These are phyloP conservation scores for Trichoderma polysporum DNA, from an alignment of 2,329 filamentous ascomycete genomes.

Conservation along the genomic window DNA sequence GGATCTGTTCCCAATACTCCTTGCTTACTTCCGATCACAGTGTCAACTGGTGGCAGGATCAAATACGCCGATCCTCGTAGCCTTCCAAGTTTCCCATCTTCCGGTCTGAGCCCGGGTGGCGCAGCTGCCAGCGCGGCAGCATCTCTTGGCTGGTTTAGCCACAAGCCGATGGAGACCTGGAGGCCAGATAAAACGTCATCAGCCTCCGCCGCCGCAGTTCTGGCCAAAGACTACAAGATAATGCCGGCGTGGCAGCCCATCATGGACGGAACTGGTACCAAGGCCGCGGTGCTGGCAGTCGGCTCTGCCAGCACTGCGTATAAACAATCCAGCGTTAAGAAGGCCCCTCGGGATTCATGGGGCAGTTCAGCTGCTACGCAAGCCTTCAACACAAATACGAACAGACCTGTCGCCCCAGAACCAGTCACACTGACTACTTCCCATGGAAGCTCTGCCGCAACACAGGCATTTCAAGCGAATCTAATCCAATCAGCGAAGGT, in stretches of 20 bases:
- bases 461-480: constrained; percentile 41
- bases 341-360: constrained; percentile 39
- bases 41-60: constrained; percentile 46
- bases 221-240: constrained; percentile 46
- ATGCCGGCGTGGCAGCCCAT: constrained; percentile 60
- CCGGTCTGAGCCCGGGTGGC: constrained; percentile 56
- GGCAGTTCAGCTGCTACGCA: constrained; percentile 70
- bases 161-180: constrained; percentile 65
- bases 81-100: constrained; percentile 71
- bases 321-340: constrained; percentile 27
- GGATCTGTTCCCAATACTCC: background rate
- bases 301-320: constrained; percentile 38
- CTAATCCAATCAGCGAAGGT: constrained; percentile 32
- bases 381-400: constrained; percentile 50
- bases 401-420: constrained; percentile 24
- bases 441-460: constrained; percentile 33
- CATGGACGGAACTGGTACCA: constrained; percentile 65
- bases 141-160: constrained; percentile 69
- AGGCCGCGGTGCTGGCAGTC: constrained; percentile 69
- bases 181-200: constrained; percentile 59
- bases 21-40: constrained; percentile 25
- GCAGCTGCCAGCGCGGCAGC: constrained; percentile 73
- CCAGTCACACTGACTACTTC: constrained; percentile 22
- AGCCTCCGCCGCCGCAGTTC: constrained; percentile 45
- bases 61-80: constrained; percentile 72